Conservation (phyloP, 305 asterid genomes). For the Salvia sclarea region DNA sequence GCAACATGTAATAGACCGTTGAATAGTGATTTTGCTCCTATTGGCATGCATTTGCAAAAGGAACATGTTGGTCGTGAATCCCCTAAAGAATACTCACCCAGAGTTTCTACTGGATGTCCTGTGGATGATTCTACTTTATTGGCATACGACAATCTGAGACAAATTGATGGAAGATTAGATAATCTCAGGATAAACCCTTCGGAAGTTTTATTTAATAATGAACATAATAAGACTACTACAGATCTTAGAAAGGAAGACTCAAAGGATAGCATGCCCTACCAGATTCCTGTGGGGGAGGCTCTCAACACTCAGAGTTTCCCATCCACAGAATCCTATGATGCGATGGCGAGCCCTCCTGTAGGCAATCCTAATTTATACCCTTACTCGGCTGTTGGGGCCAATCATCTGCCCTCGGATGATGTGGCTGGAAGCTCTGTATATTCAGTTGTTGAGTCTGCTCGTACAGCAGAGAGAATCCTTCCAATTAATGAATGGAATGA, state of each 20-base stretch:
- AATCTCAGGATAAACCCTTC: slow-evolving; percentile 56
- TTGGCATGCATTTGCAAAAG: slow-evolving; percentile 45
- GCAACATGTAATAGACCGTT: slow-evolving; percentile 40
- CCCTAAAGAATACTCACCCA: slow-evolving; percentile 52
- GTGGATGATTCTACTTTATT: slow-evolving; percentile 48
- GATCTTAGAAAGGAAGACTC: slow-evolving; percentile 38
- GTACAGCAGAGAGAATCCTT: slow-evolving; percentile 39
- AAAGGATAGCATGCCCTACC: slow-evolving; percentile 35
- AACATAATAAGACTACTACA: slow-evolving; percentile 37
- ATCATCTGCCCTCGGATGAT: slow-evolving; percentile 36
- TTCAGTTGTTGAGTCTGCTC: slow-evolving; percentile 42
- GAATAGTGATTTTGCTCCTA: slow-evolving; percentile 42
- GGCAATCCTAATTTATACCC: slow-evolving; percentile 39
- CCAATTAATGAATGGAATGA: slow-evolving; percentile 49
- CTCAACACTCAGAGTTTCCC: slow-evolving; percentile 30
- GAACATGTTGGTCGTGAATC: slow-evolving; percentile 53
- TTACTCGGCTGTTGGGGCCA: slow-evolving; percentile 36
- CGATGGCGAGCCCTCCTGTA: slow-evolving; percentile 37
- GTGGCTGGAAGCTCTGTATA: slow-evolving; percentile 33
- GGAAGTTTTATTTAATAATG: slow-evolving; percentile 44
- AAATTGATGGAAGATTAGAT: slow-evolving; percentile 63
- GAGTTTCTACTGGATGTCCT: slow-evolving; percentile 45
- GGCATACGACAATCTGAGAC: slow-evolving; percentile 54
- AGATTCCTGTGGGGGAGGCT: slow-evolving; percentile 37
- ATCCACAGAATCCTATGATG: slow-evolving; percentile 44